phyloP scores from a whole-genome alignment of 768 basidiomycete species.

The Suillus fuscotomentosus region DNA sequence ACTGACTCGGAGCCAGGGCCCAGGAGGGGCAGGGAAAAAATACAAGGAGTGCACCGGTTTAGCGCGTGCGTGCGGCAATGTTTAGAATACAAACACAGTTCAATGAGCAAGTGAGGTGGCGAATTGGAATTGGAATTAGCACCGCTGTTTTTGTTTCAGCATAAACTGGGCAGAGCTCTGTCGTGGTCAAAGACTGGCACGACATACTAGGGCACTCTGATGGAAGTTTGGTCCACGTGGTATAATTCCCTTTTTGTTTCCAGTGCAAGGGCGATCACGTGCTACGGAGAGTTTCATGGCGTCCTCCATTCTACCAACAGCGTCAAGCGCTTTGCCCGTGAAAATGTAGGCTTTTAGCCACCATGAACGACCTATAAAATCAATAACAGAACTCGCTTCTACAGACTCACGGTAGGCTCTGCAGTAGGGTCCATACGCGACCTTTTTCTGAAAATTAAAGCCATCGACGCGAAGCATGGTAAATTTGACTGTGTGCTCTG shows the following conservation, averaged over 20 bases:
- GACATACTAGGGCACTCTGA: background rate
- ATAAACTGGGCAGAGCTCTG: background rate
- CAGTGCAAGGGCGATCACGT: conserved; percentile 10
- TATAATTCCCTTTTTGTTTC: background rate
- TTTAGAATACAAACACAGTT: background rate
- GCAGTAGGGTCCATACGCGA: conserved; percentile 69
- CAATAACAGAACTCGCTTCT: conserved; percentile 2
- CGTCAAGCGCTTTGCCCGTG: conserved; percentile 15
- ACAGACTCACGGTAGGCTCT: conserved; percentile 77
- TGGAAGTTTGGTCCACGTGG: background rate
- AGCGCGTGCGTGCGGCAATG: background rate
- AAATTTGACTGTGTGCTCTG: conserved; percentile 86
- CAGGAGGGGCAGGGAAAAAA: background rate
- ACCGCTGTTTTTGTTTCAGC: background rate
- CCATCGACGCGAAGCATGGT: conserved; percentile 89
- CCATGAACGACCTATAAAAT: background rate
- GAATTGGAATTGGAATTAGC: background rate
- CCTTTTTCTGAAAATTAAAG: conserved; percentile 78
- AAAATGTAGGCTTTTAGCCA: conserved; percentile 29
- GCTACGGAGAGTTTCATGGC: conserved; percentile 17
- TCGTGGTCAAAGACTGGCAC: background rate
- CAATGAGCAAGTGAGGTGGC: background rate
- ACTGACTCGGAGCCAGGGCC: background rate
- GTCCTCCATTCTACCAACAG: conserved; percentile 15
- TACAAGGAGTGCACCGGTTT: background rate